Evolutionary conservation across 2,329 filamentous ascomycete genomes (phyloP).

Genomic region (Diplocarpon mali): DNA sequence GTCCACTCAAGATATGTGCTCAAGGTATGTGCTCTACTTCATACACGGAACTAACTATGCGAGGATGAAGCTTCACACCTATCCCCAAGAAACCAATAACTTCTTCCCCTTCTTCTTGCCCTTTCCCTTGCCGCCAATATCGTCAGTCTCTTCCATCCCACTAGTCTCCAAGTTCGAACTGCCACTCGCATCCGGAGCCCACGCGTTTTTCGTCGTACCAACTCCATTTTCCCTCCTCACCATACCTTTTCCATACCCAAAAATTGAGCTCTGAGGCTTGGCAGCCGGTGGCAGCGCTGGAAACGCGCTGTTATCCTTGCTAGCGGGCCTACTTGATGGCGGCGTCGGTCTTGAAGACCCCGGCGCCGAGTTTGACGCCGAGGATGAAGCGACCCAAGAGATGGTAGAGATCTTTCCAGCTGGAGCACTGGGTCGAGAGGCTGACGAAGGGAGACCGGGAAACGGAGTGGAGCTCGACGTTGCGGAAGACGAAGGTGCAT

Average conservation of each 20-base stretch:
- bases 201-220: conserved; percentile 11
- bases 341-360: conserved; percentile 16
- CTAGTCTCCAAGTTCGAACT: conserved; percentile 20
- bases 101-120: conserved; percentile 48
- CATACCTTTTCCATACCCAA: conserved; percentile 44
- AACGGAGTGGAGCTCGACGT: conserved; percentile 31
- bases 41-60: too few species aligned
- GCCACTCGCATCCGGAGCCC: conserved; percentile 16
- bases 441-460: conserved; percentile 31
- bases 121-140: conserved; percentile 34
- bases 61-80: too few species aligned
- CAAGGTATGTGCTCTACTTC: too few species aligned
- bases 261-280: conserved; percentile 53
- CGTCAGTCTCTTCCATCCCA: conserved; percentile 37
- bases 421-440: conserved; percentile 12
- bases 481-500: conserved; percentile 26
- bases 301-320: conserved; percentile 50
- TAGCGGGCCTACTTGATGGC: conserved; percentile 4
- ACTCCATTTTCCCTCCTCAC: conserved; percentile 39
- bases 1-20: too few species aligned
- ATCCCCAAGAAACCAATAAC: conserved; percentile 23
- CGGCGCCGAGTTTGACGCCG: conserved; percentile 27
- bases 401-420: conserved; percentile 25
- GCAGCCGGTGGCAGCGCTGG: conserved; percentile 72
- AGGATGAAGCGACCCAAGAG: conserved; percentile 25